Base-by-base conservation (phyloP, 495 filamentous ascomycete species). In the Chaetomium fimeti region DNA sequence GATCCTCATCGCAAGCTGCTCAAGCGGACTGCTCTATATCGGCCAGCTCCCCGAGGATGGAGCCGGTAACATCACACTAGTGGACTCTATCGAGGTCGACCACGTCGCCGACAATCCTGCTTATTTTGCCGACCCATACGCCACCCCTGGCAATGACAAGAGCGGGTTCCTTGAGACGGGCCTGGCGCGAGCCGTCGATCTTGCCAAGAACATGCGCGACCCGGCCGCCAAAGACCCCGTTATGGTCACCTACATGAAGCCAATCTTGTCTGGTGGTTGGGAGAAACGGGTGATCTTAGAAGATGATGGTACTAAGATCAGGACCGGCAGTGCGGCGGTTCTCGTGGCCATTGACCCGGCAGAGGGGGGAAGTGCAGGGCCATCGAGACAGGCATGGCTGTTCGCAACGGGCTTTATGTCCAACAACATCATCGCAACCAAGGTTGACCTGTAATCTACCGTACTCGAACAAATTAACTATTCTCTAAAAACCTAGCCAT, bases 351-450 rank as follows among this genome's bases (percentile, higher is more conserved):
- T 85, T 64, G 76, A 85, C 63, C 78, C 79, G 0, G 36, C 22
- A 32, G 18, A 38, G 25, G 70, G 63, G 27, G 76, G 75, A 6
- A n/a, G 5, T 25, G 45, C n/a, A 11, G 38, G 25, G 15, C 65
- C 57, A 0, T 65, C 68, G 47, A 79, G 84, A 48, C 72, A 78
- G 57, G 85, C 80, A 8, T 83, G 82, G 84, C 69, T 88, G 18
- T 87, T 85, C 74, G 80, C 83, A 16, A 84, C 83, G 28, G 84
- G 86, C 1, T 83, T 86, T 51, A 38, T 83, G 22, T 80, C 83
- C n/a, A 72, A 79, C n/a, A 72, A 67, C 61, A 76, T 85, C 63
- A 62, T 87, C 58, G 83, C 83, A 27, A 76, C 81, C 24, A 81
- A 80, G 72, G 80, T 88, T 48, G 79, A 85, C 62, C 71, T 88